Base-by-base conservation (phyloP, 2,329 filamentous ascomycete genomes). In the Hymenoscyphus infarciens region DNA sequence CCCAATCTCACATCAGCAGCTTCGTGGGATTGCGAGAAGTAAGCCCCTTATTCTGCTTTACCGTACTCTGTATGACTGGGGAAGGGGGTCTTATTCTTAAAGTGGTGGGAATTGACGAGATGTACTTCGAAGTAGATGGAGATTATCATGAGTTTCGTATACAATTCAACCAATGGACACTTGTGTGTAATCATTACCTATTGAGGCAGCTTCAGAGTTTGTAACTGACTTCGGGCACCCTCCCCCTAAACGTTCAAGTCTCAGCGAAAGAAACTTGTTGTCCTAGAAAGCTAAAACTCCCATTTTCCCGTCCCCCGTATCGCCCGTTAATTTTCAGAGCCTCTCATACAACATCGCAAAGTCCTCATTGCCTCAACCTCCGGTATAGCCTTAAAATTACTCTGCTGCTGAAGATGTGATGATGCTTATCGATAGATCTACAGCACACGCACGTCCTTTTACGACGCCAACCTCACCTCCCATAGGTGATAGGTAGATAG, bases 361-460 rank as follows among this genome's bases (percentile, higher is more conserved):
- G 8, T 7, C 13, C 13, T n/a, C n/a, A n/a, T n/a, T n/a, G n/a
- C n/a, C n/a, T 35, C 10, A 13, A 35, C 33, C 33, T 42, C 39
- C 39, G 39, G 19, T 16, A 16, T 16, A 42, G n/a, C 39, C 39
- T 19, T 42, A 42, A 49, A 19, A 27, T 22, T 45, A 7, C 42
- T 22, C 42, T 35, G n/a, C n/a, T 19, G 19, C 42, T 49, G 42
- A 49, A 49, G 42, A 49, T 49, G 13, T 49, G 42, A 49, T 22
- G 42, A 49, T 49, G 42, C 42, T 49, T 49, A 49, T 49, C 42
- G 42, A 49, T 49, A 49, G 42, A 49, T 49, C 42, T 49, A 49
- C 42, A 49, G 3, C n/a, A 49, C n/a, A 19, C 19, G 42, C 42
- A 49, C 42, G 6, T 49, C 42, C 42, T 11, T 22, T 22, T 22